A percentile compares a stretch with the other conserved stretches of the same genome.
These are phyloP conservation scores for Phlegmacium glaucopus DNA, from an alignment of 768 basidiomycete genomes.

Conservation along the genomic window DNA sequence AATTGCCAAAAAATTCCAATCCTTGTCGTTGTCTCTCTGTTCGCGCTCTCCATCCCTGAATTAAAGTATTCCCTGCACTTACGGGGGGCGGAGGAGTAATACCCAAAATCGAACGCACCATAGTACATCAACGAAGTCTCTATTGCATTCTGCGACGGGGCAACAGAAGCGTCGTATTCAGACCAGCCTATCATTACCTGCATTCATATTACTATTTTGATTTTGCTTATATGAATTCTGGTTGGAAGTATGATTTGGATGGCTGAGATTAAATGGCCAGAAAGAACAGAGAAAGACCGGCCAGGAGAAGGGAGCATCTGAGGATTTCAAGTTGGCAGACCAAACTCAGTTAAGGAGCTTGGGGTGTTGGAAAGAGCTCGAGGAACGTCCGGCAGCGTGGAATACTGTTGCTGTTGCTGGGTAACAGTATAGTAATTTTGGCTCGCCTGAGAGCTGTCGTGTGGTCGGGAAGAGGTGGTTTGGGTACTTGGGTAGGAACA, in stretches of 20 bases:
- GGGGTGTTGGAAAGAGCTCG: constrained; percentile 3
- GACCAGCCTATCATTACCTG: neutral
- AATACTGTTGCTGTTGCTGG: constrained; percentile 10
- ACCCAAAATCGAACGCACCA: neutral
- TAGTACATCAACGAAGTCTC: constrained; percentile 7
- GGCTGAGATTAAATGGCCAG: neutral
- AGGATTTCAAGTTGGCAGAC: constrained; percentile 8
- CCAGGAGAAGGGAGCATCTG: constrained; percentile 25
- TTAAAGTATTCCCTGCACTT: neutral
- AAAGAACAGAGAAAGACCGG: constrained; percentile 14
- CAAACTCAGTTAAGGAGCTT: neutral
- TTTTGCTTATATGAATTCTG: neutral
- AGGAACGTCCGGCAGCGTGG: neutral
- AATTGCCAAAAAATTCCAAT: neutral
- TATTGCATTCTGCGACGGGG: neutral
- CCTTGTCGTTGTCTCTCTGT: constrained; percentile 5
- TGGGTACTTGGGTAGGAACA: neutral
- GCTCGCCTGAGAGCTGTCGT: constrained; percentile 22
- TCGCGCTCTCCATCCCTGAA: constrained; percentile 3
- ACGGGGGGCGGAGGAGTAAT: constrained; percentile 1
- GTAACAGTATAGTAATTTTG: constrained; percentile 15
- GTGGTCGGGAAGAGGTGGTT: constrained; percentile 11
- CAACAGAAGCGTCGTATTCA: neutral
- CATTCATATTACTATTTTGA: neutral
- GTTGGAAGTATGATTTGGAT: neutral